Base-by-base conservation (phyloP, 257 asterid genomes). In the Solanum chilense region DNA sequence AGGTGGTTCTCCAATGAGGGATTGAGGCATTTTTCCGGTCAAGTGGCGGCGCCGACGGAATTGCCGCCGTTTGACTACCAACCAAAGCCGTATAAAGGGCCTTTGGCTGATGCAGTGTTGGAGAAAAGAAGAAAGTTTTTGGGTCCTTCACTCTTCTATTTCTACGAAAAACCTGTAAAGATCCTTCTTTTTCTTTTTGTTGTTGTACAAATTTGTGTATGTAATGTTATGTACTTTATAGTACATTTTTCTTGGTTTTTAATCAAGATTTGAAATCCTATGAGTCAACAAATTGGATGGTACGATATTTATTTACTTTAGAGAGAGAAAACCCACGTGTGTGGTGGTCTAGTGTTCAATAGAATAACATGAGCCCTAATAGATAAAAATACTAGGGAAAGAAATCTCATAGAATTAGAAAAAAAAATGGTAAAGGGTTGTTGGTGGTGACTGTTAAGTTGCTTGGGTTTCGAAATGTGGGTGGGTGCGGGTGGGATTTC, bases 91-190 rank as follows among this genome's bases (percentile, higher is more conserved):
- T 97, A 97, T 80, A 91, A 82, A 42, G 99, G 99, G 25, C 98
- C 98, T 12, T 86, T 86, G 5, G 98, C 95, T 37, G 98, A 95
- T 64, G 95, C 94, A 86, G 93, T 97, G 73, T 73, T 94, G 45
- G 93, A 88, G 90, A 97, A 97, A 92, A 95, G 99, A 41, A 93
- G 92, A 86, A 90, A 91, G 87, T 96, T 85, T 82, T 90, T 95
- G 93, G 98, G 98, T 29, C 97, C 99, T 1, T 96, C 99, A 35
- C 94, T 96, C 15, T 96, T 96, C 84, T 88, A 96, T 88, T 96
- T 78, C 93, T 96, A 95, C 85, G 94, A 96, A 80, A 96, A 94
- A 74, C 99, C 99, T 87, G 99, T 96, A 91, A 92, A 92, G 73
- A 74, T 69, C 23, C 18, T 20, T 3, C 45, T 56, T 6, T 41